Conservation (phyloP, 2,329 filamentous ascomycete species). For the Xylariaceae sp. region DNA sequence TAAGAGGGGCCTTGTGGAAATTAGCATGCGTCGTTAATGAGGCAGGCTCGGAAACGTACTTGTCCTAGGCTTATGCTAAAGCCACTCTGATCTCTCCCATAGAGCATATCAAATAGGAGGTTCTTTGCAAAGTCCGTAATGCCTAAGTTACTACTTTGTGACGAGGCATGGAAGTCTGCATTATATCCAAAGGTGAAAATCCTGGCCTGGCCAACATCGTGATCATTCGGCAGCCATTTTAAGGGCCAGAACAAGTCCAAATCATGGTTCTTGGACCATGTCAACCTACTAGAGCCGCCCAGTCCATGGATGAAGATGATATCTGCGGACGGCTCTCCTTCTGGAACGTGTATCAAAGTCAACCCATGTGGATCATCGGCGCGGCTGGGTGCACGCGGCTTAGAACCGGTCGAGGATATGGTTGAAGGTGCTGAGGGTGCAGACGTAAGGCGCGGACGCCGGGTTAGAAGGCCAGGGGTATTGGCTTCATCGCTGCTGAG, state of each 20-base stretch:
- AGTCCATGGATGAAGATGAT: slow-evolving; percentile 21
- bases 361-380: background rate
- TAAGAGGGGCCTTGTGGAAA: slow-evolving; percentile 7
- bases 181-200: slow-evolving; percentile 19
- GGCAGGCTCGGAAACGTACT: background rate
- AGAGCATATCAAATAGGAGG: slow-evolving; percentile 19
- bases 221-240: slow-evolving; percentile 14
- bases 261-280: slow-evolving; percentile 24
- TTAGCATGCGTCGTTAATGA: background rate
- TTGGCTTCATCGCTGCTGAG: background rate
- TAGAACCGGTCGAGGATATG: background rate
- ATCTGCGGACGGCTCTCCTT: background rate
- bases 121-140: slow-evolving; percentile 19
- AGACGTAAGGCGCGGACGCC: background rate
- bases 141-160: background rate
- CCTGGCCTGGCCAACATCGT: background rate
- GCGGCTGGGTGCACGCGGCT: background rate
- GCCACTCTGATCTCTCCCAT: slow-evolving; percentile 11
- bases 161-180: slow-evolving; percentile 14
- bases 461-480: background rate
- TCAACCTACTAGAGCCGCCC: slow-evolving; percentile 19
- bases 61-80: slow-evolving; percentile 4
- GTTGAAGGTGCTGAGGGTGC: background rate
- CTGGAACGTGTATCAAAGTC: background rate
- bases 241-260: slow-evolving; percentile 18